Evolutionary conservation across 495 filamentous ascomycete species (phyloP), one percentile per base, ranked within the genome.

Genomic region (Podospora sp.): DNA sequence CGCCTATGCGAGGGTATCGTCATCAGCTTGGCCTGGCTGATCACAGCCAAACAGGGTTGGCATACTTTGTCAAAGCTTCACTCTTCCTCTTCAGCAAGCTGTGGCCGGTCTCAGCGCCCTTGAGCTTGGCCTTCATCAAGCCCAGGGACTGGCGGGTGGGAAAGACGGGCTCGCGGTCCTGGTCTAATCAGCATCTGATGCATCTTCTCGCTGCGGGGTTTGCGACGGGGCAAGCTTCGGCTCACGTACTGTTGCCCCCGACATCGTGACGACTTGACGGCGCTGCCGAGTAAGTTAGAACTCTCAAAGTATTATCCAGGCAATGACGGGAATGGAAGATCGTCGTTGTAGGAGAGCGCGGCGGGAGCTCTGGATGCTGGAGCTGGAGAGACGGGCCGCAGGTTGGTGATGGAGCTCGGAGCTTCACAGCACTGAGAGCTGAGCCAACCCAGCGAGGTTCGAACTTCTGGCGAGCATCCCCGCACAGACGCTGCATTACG

Each of bases 51-150:
- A 51, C 36, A 9, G 14, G 33, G 49, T 29, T 29, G 27, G 72
- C 82, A 33, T 82, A 91, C 88, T 96, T 96, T 51, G 93, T 92
- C 50, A 98, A 83, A 66, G 93, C 92, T 80, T 99, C 95, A 78
- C 91, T 94, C 84, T 96, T 96, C 77, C 92, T 85, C 84, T 96
- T 96, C 56, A 96, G 81, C 70, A 96, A 81, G 75, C 83, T 93
- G 81, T 96, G 92, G 22, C 92, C 92, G 25, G 85, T 94, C 78
- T 96, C 91, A 60, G 95, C 95, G 53, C 95, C 95, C 82, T 99
- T 99, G 73, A 99, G 88, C 86, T 99, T 99, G 68, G 89, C 88
- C 82, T 99, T 98, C 96, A 99, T 99, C 73, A 94, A 79, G 69
- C 92, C 93, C 76, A 99, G 81, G 68, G 93, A 96, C 86, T 99